These are phyloP conservation scores for Yamadazyma scolyti DNA, from an alignment of 805 yeast species.

Conservation along the genomic window DNA sequence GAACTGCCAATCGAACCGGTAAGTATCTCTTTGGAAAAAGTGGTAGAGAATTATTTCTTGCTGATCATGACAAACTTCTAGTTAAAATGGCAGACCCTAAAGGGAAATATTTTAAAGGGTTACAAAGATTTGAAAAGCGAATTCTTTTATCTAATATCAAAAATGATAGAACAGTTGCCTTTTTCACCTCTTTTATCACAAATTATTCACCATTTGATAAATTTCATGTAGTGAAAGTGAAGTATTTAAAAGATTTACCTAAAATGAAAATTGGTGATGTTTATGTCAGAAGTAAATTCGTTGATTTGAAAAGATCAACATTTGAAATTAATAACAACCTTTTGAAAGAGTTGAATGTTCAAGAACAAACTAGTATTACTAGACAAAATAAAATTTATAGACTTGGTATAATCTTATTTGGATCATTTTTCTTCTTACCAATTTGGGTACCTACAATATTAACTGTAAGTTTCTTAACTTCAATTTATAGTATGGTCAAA, in stretches of 20 bases:
- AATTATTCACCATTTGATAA: slow-evolving; percentile 69
- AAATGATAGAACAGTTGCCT: slow-evolving; percentile 85
- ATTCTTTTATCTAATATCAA: slow-evolving; percentile 68
- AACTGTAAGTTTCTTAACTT: slow-evolving; percentile 28
- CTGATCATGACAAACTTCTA: slow-evolving; percentile 43
- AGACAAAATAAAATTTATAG: slow-evolving; percentile 24
- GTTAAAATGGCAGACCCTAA: slow-evolving; percentile 51
- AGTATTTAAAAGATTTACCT: slow-evolving; percentile 46
- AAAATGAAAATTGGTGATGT: slow-evolving; percentile 34
- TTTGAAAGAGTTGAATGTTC: slow-evolving; percentile 14
- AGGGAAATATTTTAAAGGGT: slow-evolving; percentile 50
- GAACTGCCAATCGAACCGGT: slow-evolving; percentile 29
- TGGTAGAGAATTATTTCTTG: slow-evolving; percentile 32
- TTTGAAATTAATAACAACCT: slow-evolving; percentile 1
- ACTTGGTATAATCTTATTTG: slow-evolving; percentile 17
- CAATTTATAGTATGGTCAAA: slow-evolving; percentile 39
- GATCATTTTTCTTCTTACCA: slow-evolving; percentile 35
- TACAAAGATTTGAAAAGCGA: slow-evolving; percentile 53
- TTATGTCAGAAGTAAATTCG: slow-evolving; percentile 43
- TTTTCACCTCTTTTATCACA: slow-evolving; percentile 77
- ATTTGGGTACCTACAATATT: slow-evolving; percentile 49
- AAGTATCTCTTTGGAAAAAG: slow-evolving; percentile 33
- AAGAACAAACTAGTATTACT: slow-evolving; percentile 37
- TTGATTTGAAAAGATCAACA: slow-evolving; percentile 43
- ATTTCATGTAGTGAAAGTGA: slow-evolving; percentile 38